Evolutionary conservation across 148 eudicot species (phyloP), one percentile per base, ranked within the genome.

Genomic region (Salicornia ramosissima): DNA sequence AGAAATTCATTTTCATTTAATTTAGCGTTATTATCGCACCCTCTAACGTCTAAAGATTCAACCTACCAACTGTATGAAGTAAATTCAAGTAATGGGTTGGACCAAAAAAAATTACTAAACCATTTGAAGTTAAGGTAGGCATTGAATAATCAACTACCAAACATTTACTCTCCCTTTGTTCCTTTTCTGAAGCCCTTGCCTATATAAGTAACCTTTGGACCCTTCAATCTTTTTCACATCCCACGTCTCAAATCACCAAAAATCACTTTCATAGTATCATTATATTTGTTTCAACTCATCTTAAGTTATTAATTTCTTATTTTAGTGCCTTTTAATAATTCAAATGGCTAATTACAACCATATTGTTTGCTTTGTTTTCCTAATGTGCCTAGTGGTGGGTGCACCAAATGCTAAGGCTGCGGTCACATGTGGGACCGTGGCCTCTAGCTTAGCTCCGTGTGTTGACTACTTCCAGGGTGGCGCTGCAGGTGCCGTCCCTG

Each of bases 391-490:
- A 28, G 65, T 74, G 30, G 70, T 51, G 5, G 24, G 34, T 15
- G 24, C 71, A 30, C 40, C 66, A 28, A n/a, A 53, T 25, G 62
- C 69, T 19, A 73, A 67, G 6, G 86, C 69, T 1, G 77, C 74
- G 12, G 21, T 80, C 15, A 54, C 62, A 13, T 79, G 86, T 33
- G 74, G 75, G 26, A 29, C 33, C 11, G 77, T 83, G 57, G 67
- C 39, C 28, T 42, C 61, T 28, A 67, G 63, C 39, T 67, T 83
- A 15, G 1, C 45, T 34, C 83, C 80, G 0, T 83, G 86, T 57
- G n/a, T 77, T 2, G 24, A 36, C 6, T 83, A 83, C 74, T 52
- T 83, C n/a, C 28, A 31, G 13, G 54, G 53, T 1, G 64, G 71
- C 7, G 80, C 64, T 18, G 5, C 58, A 0, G 77, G 61, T 12